These are phyloP conservation scores for Cercophora newfieldiana DNA, from an alignment of 495 filamentous ascomycete species.

Conservation along the genomic window DNA sequence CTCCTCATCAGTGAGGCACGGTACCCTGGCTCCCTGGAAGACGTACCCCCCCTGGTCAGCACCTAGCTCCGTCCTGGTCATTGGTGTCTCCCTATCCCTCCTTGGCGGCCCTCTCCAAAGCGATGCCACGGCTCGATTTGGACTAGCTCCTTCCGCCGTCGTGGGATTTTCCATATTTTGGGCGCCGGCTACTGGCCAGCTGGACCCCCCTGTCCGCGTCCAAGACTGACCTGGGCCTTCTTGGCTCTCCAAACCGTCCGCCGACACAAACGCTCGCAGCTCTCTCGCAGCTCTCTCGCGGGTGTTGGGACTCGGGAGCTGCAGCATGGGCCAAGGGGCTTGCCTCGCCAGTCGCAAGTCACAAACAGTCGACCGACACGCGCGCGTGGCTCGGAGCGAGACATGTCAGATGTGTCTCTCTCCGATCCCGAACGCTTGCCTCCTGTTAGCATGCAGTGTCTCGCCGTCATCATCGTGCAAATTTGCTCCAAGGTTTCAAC, in stretches of 20 bases:
- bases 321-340: no score
- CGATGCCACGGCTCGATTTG: constrained; percentile 26
- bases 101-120: constrained; percentile 26
- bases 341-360: neutral
- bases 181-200: constrained; percentile 5
- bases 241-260: constrained; percentile 6
- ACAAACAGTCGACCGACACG: neutral
- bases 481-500: constrained; percentile 11
- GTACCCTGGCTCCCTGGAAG: neutral
- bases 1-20: neutral
- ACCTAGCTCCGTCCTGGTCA: constrained; percentile 24
- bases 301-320: neutral
- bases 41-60: constrained; percentile 20
- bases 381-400: constrained; percentile 17
- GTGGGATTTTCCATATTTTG: constrained; percentile 20
- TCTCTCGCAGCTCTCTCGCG: no score
- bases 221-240: constrained; percentile 8
- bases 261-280: neutral
- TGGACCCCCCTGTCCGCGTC: neutral
- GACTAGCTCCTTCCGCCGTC: constrained; percentile 25
- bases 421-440: constrained; percentile 8
- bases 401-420: constrained; percentile 14
- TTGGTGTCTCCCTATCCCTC: constrained; percentile 28
- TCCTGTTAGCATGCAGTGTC: constrained; percentile 17
- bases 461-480: constrained; percentile 15